Percentiles rank a stretch among this genome's conserved stretches.
Evolutionary conservation across 257 asterid species (phyloP).

Genomic region (Solanum chilense): DNA sequence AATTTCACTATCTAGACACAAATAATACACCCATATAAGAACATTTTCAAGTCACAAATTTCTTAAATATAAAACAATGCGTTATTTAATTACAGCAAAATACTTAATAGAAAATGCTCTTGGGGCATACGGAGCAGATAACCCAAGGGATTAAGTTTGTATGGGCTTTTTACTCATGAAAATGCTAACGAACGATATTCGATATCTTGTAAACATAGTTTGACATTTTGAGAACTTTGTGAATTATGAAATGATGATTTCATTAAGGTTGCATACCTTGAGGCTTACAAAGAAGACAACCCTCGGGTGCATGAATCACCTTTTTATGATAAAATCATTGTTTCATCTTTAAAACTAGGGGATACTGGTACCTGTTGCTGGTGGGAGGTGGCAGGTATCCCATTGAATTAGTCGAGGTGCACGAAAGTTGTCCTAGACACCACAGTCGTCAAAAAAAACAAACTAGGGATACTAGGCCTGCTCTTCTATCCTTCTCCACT

Average conservation of each 20-base stretch:
- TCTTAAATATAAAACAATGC: neutral
- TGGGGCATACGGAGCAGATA: neutral
- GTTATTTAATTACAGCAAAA: neutral
- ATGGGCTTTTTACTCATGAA: neutral
- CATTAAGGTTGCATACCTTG: neutral
- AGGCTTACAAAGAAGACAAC: neutral
- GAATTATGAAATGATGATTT: neutral
- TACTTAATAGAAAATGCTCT: neutral
- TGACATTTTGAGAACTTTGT: neutral
- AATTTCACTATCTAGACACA: neutral
- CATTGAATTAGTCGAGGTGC: neutral
- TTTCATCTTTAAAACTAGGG: neutral
- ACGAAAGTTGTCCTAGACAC: neutral
- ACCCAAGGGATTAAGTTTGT: neutral
- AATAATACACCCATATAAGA: neutral
- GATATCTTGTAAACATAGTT: neutral
- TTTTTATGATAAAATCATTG: neutral
- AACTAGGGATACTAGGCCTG: neutral
- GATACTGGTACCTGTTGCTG: neutral
- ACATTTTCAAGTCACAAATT: neutral
- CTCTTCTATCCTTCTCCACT: neutral
- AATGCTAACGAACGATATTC: neutral
- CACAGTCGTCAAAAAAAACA: neutral
- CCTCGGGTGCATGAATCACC: neutral
- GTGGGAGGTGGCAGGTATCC: neutral